phyloP scores from a whole-genome alignment of 2,329 filamentous ascomycete species.

The Penicillium hordei region DNA sequence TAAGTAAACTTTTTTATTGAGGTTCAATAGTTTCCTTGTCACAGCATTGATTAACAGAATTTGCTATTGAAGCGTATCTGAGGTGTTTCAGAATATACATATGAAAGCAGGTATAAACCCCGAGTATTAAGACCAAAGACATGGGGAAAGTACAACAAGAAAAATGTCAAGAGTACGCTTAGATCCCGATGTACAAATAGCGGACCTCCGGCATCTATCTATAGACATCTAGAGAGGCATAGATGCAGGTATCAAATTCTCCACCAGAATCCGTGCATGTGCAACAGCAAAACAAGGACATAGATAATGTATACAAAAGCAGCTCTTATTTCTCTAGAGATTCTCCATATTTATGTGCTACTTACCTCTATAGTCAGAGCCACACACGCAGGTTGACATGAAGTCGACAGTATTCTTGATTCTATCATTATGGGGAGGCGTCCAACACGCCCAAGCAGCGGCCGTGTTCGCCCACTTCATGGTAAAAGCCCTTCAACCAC shows the following conservation, averaged over 20 bases:
- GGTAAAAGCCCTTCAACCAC: slow-evolving; percentile 15
- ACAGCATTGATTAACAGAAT: not conserved
- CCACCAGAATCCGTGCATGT: slow-evolving; percentile 4
- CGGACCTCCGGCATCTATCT: slow-evolving; percentile 13
- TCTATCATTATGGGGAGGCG: slow-evolving; percentile 2
- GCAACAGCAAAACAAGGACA: not conserved
- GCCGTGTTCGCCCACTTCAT: slow-evolving; percentile 39
- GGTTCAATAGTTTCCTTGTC: not conserved
- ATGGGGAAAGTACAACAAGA: not conserved
- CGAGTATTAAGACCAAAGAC: not conserved
- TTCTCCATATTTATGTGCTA: not conserved
- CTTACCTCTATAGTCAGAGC: not conserved
- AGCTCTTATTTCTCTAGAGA: not conserved
- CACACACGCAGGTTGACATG: not conserved
- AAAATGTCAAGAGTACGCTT: not conserved
- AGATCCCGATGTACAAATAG: slow-evolving; percentile 6
- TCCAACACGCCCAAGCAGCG: slow-evolving; percentile 16
- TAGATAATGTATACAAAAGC: slow-evolving; percentile 2
- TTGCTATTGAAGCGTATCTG: not conserved
- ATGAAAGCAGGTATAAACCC: not conserved
- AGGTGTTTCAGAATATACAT: not conserved
- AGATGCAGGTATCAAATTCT: slow-evolving; percentile 3
- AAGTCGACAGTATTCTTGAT: slow-evolving; percentile 3
- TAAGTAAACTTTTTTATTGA: not conserved
- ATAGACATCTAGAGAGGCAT: slow-evolving; percentile 6